phyloP scores from a whole-genome alignment of 2,329 filamentous ascomycete genomes.

The Atkinsonella texensis region DNA sequence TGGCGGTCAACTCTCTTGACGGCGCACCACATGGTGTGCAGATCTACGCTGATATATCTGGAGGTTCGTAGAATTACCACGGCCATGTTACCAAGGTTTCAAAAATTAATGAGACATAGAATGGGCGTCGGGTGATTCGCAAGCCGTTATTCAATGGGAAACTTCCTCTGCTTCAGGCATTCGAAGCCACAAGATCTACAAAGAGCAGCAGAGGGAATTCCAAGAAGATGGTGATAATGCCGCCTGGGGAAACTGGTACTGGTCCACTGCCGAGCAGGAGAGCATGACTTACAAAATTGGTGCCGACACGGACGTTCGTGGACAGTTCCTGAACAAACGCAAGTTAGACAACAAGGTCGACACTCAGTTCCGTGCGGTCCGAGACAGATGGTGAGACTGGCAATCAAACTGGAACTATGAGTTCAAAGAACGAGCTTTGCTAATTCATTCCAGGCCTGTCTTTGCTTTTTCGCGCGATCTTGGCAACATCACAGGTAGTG shows the following conservation, averaged over 20 bases:
- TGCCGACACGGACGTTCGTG: conserved; percentile 51
- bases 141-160: conserved; percentile 49
- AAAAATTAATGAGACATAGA: conserved; percentile 32
- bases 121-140: conserved; percentile 55
- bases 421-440: neutral
- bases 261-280: conserved; percentile 46
- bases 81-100: neutral
- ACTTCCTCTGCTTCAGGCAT: conserved; percentile 37
- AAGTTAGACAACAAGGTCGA: conserved; percentile 54
- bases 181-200: conserved; percentile 52
- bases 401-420: neutral
- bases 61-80: conserved; percentile 8
- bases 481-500: conserved; percentile 26
- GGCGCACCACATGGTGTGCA: conserved; percentile 51
- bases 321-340: conserved; percentile 51
- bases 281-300: conserved; percentile 59
- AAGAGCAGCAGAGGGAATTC: conserved; percentile 50
- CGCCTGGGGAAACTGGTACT: conserved; percentile 74
- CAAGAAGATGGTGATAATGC: conserved; percentile 58
- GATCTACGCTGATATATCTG: conserved; percentile 59
- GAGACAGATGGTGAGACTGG: conserved; percentile 20
- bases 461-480: conserved; percentile 65
- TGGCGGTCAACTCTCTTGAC: conserved; percentile 51
- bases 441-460: conserved; percentile 44
- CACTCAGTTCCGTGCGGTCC: conserved; percentile 37